Conservation (phyloP, 306 rosid genomes). For the Gleditsia sinensis region DNA sequence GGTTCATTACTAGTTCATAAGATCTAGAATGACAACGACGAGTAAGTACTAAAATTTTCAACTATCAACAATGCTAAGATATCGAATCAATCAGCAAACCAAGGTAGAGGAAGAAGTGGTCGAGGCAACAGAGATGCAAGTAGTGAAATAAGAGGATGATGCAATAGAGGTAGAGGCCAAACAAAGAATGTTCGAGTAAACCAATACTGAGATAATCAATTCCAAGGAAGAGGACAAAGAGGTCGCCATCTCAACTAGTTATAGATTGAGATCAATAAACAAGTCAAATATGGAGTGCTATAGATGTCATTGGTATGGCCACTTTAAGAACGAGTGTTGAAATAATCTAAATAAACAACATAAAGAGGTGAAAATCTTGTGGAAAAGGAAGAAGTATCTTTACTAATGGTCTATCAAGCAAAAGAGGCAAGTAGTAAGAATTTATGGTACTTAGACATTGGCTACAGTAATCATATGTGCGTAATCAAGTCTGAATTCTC, state of each 20-base stretch:
- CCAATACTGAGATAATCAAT: background rate
- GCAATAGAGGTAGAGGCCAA: no score
- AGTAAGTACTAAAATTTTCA: background rate
- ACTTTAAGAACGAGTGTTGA: background rate
- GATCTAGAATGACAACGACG: background rate
- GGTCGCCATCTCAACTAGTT: background rate
- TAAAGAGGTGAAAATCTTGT: background rate
- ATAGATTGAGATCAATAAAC: background rate
- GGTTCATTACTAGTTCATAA: conserved; percentile 20
- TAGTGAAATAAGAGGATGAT: background rate
- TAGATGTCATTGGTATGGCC: conserved; percentile 14
- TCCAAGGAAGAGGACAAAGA: background rate
- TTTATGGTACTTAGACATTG: no score
- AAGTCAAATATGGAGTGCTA: no score
- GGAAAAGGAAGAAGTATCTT: background rate
- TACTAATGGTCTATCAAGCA: background rate
- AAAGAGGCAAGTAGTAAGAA: background rate
- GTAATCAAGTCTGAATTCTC: no score
- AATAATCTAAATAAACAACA: background rate
- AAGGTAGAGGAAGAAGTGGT: no score
- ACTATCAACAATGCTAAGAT: no score
- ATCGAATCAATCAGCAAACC: background rate
- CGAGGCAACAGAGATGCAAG: no score
- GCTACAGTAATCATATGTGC: no score
- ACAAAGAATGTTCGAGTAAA: background rate